Percentiles rank a stretch among this genome's conserved stretches.
Evolutionary conservation across 1,284 basidiomycete species (phyloP).

Genomic region (Ceratobasidium sp.): DNA sequence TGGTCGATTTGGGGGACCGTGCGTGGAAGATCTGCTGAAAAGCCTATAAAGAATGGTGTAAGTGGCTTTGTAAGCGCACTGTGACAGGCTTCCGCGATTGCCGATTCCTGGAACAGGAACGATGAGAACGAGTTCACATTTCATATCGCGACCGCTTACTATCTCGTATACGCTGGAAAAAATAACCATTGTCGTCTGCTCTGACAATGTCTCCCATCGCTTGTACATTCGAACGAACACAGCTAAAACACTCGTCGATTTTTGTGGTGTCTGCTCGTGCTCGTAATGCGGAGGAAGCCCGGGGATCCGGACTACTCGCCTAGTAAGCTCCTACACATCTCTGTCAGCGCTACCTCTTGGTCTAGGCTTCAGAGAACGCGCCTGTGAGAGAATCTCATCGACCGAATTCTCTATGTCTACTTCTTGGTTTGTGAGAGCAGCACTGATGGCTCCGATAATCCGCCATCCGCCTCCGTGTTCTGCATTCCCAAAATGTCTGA

Average conservation of each 20-base stretch:
- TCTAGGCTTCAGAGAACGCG: background rate
- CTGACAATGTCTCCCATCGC: background rate
- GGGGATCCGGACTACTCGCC: constrained; percentile 7
- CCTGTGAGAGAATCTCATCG: background rate
- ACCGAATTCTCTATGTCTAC: background rate
- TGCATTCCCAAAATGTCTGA: background rate
- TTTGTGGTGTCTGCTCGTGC: constrained; percentile 14
- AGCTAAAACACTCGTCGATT: background rate
- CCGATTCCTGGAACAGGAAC: background rate
- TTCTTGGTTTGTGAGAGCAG: background rate
- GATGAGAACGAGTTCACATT: background rate
- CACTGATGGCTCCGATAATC: background rate
- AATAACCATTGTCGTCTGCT: background rate
- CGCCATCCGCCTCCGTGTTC: background rate
- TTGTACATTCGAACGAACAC: background rate
- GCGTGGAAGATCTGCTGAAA: background rate
- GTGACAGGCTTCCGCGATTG: background rate
- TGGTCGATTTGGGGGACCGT: background rate
- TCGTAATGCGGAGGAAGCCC: constrained; percentile 23
- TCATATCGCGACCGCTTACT: background rate
- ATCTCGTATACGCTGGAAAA: constrained; percentile 13
- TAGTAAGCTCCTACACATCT: background rate
- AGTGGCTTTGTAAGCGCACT: background rate
- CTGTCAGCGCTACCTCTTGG: background rate
- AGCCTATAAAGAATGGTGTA: background rate